Base-by-base conservation (phyloP, 2,329 filamentous ascomycete species). In the Botrytis fabae region DNA sequence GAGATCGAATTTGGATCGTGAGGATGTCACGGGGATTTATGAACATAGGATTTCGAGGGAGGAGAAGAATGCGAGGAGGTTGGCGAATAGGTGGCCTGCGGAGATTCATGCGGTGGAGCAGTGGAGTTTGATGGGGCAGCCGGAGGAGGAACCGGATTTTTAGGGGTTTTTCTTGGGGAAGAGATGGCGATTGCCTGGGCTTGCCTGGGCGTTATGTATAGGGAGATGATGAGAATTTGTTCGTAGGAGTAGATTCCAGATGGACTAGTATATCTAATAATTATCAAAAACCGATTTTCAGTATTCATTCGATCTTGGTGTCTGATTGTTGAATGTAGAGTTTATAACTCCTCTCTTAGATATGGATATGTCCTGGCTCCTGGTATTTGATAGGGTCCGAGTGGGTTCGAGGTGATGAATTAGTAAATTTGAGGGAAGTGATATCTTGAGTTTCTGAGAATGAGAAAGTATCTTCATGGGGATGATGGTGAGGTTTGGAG, bases 261-360 rank as follows among this genome's bases (percentile, higher is more conserved):
- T 18, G 16, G n/a, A 18, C 6, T 54, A 18, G 14, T 4, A 28
- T 18, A 8, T 28, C 3, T 54, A 18, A 28, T 54, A 28, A 54
- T 28, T 28, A 28, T 54, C n/a, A 9, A 28, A 28, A 28, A 1
- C 8, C 10, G 4, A 25, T 14, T n/a, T 25, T 51, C 2, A 14
- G 5, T 8, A 28, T 28, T 5, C 5, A 14, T n/a, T 54, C 22
- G 12, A n/a, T n/a, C 3, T 54, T 5, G 14, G 25, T 22, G n/a
- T 9, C 6, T n/a, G 5, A 12, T 6, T 54, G 25, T 14, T 51
- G 4, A 4, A n/a, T 7, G 0, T n/a, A 2, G 25, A n/a, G 5
- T 4, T 10, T 14, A 2, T 0, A 7, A 8, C 7, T 0, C 0
- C 2, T 54, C 0, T 54, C 12, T 16, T 6, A 12, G 2, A 3